Evolutionary conservation across 192 early-diverging fungal species (phyloP), one percentile per base, ranked within the genome.

Genomic region (Podila epigama): DNA sequence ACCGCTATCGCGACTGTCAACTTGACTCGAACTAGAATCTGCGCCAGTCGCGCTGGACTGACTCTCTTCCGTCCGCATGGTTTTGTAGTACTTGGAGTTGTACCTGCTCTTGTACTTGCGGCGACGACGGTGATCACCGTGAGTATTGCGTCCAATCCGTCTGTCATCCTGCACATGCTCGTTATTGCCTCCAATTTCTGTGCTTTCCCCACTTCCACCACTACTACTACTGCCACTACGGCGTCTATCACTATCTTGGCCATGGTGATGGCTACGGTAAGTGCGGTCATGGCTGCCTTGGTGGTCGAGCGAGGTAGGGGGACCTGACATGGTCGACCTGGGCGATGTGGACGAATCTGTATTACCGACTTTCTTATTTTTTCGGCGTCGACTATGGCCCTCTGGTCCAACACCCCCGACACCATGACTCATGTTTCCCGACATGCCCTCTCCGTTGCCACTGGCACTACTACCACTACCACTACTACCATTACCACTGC

Each of bases 51-150:
- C n/a, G n/a, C n/a, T n/a, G n/a, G n/a, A n/a, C n/a, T n/a, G n/a
- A n/a, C n/a, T n/a, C n/a, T n/a, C n/a, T n/a, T n/a, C n/a, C n/a
- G n/a, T n/a, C n/a, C n/a, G n/a, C n/a, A n/a, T n/a, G n/a, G n/a
- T n/a, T n/a, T n/a, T n/a, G n/a, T n/a, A n/a, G n/a, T n/a, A n/a
- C n/a, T n/a, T n/a, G n/a, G n/a, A n/a, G n/a, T n/a, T n/a, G n/a
- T n/a, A n/a, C n/a, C n/a, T n/a, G n/a, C n/a, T n/a, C n/a, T n/a
- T n/a, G n/a, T n/a, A n/a, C n/a, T n/a, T n/a, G n/a, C n/a, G n/a
- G 36, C 56, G 69, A 40, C 63, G 70, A 51, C 63, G 63, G 10
- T 37, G 31, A 42, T 57, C 57, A 8, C 48, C 36, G 33, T 58
- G 33, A 16, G 22, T 32, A 51, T 42, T 34, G 42, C 61, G 34